phyloP scores from a whole-genome alignment of 75 land plant genomes.

The Cupressus sempervirens region DNA sequence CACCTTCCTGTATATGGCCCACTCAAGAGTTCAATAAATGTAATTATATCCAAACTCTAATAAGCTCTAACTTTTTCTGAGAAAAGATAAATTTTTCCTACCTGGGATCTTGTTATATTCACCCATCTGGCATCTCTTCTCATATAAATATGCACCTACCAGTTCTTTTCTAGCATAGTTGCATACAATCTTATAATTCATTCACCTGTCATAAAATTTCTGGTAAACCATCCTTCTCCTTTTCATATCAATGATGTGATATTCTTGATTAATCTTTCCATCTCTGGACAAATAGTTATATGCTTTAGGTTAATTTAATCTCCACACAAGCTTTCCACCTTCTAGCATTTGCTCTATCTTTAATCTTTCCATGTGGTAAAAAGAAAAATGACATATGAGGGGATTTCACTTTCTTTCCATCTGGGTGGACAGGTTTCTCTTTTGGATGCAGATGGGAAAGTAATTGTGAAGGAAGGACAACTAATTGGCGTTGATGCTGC shows the following conservation, averaged over 20 bases:
- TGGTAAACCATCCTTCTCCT: background rate
- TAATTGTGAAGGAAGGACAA: constrained; percentile 44
- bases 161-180: background rate
- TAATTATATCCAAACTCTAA: background rate
- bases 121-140: background rate
- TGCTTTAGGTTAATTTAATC: background rate
- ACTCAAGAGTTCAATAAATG: background rate
- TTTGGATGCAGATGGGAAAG: constrained; percentile 60
- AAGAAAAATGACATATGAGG: background rate
- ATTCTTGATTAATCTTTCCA: background rate
- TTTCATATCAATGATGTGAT: background rate
- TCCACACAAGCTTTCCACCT: background rate
- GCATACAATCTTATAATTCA: background rate
- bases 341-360: background rate
- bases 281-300: background rate
- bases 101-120: background rate
- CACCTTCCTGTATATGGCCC: background rate
- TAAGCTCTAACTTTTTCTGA: background rate
- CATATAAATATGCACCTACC: background rate
- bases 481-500: constrained; percentile 79
- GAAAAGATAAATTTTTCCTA: background rate
- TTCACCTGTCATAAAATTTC: background rate
- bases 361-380: background rate
- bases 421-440: constrained; percentile 48
- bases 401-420: constrained; percentile 1